phyloP scores from a whole-genome alignment of 169 alveolate species.

The Plasmodium sp. region DNA sequence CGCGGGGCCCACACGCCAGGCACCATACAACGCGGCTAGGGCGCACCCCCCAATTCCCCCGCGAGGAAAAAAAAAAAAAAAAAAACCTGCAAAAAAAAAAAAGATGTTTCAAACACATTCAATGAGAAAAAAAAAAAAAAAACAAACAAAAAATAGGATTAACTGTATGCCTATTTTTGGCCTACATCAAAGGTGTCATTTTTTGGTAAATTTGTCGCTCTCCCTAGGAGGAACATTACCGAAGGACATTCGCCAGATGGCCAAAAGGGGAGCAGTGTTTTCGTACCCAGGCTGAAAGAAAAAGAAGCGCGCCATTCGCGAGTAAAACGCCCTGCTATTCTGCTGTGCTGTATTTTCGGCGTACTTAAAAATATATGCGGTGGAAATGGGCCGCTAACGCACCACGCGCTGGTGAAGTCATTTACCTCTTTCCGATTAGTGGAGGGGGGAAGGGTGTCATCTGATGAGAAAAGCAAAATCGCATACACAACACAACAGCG shows the following conservation, averaged over 20 bases:
- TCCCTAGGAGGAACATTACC: not conserved
- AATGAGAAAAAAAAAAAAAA: no score
- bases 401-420: not conserved
- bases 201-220: not conserved
- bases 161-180: no score
- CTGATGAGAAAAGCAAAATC: not conserved
- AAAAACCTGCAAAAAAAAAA: no score
- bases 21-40: not conserved
- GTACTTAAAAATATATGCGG: not conserved
- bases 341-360: not conserved
- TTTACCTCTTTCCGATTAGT: not conserved
- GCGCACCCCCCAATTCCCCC: not conserved
- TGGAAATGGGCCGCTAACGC: not conserved
- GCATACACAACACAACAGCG: not conserved
- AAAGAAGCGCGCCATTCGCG: not conserved
- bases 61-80: not conserved
- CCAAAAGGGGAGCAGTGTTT: not conserved
- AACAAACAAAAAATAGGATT: no score
- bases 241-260: not conserved
- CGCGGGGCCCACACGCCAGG: not conserved
- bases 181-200: not conserved
- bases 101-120: no score
- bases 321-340: not conserved
- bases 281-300: not conserved
- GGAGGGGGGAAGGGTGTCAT: not conserved